A percentile compares a stretch with the other conserved stretches of the same genome.
phyloP scores from a whole-genome alignment of 2,329 filamentous ascomycete species.

The Neofusicoccum cordaticola region DNA sequence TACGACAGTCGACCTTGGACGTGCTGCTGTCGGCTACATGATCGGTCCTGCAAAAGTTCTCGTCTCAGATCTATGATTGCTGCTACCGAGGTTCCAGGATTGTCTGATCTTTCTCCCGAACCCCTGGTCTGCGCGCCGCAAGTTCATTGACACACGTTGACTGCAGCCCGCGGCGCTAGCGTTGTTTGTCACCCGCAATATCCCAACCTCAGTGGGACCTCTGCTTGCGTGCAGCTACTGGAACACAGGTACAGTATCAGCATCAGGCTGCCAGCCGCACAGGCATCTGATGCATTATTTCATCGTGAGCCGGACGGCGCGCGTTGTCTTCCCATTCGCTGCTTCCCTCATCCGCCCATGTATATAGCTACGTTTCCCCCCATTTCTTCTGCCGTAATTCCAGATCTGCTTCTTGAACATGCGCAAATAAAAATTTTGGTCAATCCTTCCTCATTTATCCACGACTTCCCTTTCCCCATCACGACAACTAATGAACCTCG shows the following conservation, averaged over 20 bases:
- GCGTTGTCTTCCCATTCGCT: conserved; percentile 18
- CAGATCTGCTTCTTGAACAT: conserved; percentile 1
- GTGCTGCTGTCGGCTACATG: conserved; percentile 2
- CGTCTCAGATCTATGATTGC: conserved; percentile 16
- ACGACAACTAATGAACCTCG: no score
- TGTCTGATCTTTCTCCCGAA: no score
- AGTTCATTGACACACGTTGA: conserved; percentile 15
- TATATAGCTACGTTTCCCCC: no score
- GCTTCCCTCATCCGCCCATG: background rate
- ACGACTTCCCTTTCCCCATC: no score
- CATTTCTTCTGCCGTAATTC: background rate
- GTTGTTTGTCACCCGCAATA: background rate
- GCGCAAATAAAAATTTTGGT: no score
- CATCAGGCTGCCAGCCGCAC: conserved; percentile 4
- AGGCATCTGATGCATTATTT: conserved; percentile 6
- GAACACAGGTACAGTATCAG: conserved; percentile 18
- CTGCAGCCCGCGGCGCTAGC: background rate
- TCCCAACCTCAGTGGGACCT: background rate
- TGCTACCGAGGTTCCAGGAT: background rate
- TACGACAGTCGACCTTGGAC: background rate
- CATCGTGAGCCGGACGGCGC: conserved; percentile 8
- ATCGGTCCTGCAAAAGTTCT: conserved; percentile 16
- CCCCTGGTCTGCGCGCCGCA: conserved; percentile 4
- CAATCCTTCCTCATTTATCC: no score
- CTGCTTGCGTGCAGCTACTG: conserved; percentile 9